phyloP scores from a whole-genome alignment of 495 filamentous ascomycete genomes.

The Xylaria sp. region DNA sequence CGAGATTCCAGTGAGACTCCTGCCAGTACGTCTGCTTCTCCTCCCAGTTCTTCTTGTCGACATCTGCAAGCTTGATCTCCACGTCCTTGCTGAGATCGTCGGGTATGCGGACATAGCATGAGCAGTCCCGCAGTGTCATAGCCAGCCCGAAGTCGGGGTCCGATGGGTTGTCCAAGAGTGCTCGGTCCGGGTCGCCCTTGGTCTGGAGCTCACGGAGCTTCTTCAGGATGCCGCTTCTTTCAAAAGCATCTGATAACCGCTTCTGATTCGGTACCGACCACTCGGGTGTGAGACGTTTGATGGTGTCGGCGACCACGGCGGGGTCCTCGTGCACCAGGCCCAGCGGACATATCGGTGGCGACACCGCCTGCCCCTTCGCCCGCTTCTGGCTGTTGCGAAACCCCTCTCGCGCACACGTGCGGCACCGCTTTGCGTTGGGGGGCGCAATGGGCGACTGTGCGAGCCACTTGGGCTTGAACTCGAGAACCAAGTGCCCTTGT shows the following conservation, averaged over 20 bases:
- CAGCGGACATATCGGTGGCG: conserved; percentile 44
- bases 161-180: conserved; percentile 42
- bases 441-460: conserved; percentile 82
- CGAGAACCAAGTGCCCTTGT: conserved; percentile 59
- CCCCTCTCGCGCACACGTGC: conserved; percentile 82
- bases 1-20: conserved; percentile 65
- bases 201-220: conserved; percentile 59
- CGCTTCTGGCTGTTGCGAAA: conserved; percentile 53
- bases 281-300: conserved; percentile 40
- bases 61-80: conserved; percentile 81
- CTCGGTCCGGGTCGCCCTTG: conserved; percentile 55
- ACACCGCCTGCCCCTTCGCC: conserved; percentile 31
- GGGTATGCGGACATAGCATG: conserved; percentile 74
- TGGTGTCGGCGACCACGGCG: conserved; percentile 42
- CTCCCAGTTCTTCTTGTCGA: conserved; percentile 82
- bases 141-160: conserved; percentile 56
- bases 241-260: conserved; percentile 33
- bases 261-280: conserved; percentile 38
- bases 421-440: conserved; percentile 67
- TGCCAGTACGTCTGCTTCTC: conserved; percentile 80
- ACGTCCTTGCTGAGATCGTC: conserved; percentile 49
- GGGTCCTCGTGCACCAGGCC: conserved; percentile 45
- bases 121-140: conserved; percentile 92
- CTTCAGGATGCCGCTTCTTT: conserved; percentile 44
- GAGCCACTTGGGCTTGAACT: conserved; percentile 98